Percentiles rank a stretch among this genome's conserved stretches.
phyloP scores from a whole-genome alignment of 139 green algal species.

The Tetraselmis striata region DNA sequence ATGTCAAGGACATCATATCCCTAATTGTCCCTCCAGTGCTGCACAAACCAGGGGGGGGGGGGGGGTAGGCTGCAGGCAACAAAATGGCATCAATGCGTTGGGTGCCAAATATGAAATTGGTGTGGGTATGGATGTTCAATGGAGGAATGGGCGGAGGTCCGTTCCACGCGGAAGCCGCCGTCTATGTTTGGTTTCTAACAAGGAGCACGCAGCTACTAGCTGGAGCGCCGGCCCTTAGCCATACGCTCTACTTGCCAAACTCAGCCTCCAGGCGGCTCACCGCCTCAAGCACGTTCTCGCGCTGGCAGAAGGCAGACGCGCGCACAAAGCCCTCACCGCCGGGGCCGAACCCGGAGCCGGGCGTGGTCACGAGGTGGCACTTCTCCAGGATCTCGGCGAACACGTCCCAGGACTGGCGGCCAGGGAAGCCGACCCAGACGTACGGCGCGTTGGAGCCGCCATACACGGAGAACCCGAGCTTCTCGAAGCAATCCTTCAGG shows the following conservation, averaged over 20 bases:
- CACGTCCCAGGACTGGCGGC: constrained; percentile 80
- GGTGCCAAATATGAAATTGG: too few species aligned
- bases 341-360: constrained; percentile 90
- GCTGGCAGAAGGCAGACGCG: constrained; percentile 64
- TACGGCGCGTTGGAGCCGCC: constrained; percentile 94
- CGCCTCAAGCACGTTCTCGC: constrained; percentile 74
- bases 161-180: too few species aligned
- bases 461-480: constrained; percentile 92
- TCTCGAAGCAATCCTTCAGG: constrained; percentile 76
- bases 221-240: too few species aligned
- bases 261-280: constrained; percentile 65
- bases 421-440: constrained; percentile 97
- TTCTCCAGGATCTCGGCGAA: constrained; percentile 94
- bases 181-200: too few species aligned
- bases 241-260: constrained; percentile 52
- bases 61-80: too few species aligned
- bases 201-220: too few species aligned
- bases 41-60: too few species aligned
- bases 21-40: too few species aligned
- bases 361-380: constrained; percentile 97
- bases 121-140: too few species aligned
- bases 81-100: too few species aligned
- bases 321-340: constrained; percentile 96
- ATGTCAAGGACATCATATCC: too few species aligned
- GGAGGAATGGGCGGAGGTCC: too few species aligned